Evolutionary conservation across 2,329 filamentous ascomycete species (phyloP), one percentile per base, ranked within the genome.

Genomic region (Beauveria brongniartii): DNA sequence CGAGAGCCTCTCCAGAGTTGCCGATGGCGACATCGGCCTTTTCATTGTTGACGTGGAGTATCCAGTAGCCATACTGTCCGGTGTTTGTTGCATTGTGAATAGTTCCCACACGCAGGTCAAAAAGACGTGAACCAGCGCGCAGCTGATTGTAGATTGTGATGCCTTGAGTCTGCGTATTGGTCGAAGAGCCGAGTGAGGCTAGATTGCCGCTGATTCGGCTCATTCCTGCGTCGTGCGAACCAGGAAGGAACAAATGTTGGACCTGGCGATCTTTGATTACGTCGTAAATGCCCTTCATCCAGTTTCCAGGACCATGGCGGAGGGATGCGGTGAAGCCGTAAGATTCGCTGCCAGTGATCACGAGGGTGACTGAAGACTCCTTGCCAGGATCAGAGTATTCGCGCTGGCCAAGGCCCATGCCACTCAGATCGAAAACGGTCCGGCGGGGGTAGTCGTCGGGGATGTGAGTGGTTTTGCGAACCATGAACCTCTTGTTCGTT

Each of bases 201-300:
- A 77, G 76, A 16, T 67, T 64, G 52, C 65, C 60, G 16, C 68
- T 74, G 63, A 78, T 77, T 1, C 63, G 70, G 26, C 71, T 74
- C 77, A 82, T 81, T n/a, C 78, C 79, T 0, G 77, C 71, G 61
- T 81, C 77, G 62, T 82, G 78, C 3, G 76, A 74, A 9, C 78
- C 79, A 0, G 78, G 78, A 71, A 82, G 75, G 54, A 75, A 72
- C 20, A 81, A 70, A 34, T 80, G 73, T 56, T 75, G 74, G 0
- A 81, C 66, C 1, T 72, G 73, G 12, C 78, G 73, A 62, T 71
- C 68, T 43, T 69, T 68, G 62, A 74, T 73, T 3, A 69, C 67
- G 20, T 70, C 60, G 61, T 72, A 70, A 10, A 74, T 65, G 6
- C 62, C 60, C 40, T 63, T 67, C 72, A 74, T 74, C 72, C 72